These are phyloP conservation scores for Penicillium digitatum DNA, from an alignment of 2,329 filamentous ascomycete species.

Conservation along the genomic window DNA sequence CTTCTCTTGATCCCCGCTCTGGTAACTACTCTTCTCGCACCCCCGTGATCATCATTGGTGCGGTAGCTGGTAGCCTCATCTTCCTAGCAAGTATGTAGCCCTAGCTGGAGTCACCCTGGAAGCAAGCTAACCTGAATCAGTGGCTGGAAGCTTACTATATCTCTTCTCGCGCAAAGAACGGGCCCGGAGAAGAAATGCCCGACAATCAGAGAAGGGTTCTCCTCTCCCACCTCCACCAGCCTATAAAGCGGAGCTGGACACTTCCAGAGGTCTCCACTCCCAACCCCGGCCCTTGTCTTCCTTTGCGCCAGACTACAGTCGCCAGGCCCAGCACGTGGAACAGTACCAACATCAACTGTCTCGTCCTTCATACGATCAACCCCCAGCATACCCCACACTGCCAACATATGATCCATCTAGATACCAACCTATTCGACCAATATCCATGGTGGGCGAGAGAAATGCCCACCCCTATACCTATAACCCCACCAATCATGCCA, in stretches of 20 bases:
- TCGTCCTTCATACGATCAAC: conserved; percentile 23
- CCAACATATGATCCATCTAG: conserved; percentile 36
- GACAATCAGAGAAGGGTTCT: conserved; percentile 3
- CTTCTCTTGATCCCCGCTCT: not conserved
- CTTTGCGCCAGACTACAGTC: conserved; percentile 22
- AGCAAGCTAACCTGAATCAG: conserved; percentile 10
- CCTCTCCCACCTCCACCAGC: conserved; percentile 16
- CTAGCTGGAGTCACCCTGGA: conserved; percentile 9
- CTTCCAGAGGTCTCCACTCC: conserved; percentile 14
- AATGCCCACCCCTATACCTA: conserved; percentile 6
- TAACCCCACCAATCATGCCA: conserved; percentile 2
- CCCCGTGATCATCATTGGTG: conserved; percentile 4
- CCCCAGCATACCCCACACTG: conserved; percentile 28
- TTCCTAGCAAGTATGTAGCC: conserved; percentile 8
- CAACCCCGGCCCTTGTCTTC: conserved; percentile 24
- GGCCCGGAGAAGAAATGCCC: conserved; percentile 20
- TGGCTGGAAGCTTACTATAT: conserved; percentile 18
- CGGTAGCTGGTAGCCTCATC: conserved; percentile 5
- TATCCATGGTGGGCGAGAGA: conserved; percentile 3
- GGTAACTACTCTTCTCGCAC: not conserved
- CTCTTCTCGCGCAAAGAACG: conserved; percentile 26
- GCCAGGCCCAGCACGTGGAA: conserved; percentile 11
- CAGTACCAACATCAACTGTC: conserved; percentile 11
- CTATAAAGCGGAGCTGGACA: conserved; percentile 13
- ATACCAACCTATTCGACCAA: conserved; percentile 25